These are phyloP conservation scores for Monosporozyma aerobia DNA, from an alignment of 805 yeast species.

Conservation along the genomic window DNA sequence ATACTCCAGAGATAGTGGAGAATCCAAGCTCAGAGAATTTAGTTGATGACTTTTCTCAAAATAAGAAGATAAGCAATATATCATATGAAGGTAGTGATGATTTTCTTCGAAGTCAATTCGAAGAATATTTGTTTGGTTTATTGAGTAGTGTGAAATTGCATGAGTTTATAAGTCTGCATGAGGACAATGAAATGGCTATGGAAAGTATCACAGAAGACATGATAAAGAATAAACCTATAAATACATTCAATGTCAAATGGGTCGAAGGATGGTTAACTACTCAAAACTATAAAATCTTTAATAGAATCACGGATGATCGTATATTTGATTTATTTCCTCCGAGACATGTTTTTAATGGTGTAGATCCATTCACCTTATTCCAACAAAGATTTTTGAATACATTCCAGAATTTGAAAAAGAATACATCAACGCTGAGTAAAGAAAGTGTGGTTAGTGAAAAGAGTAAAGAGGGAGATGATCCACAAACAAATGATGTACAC, in stretches of 20 bases:
- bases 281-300: conserved; percentile 45
- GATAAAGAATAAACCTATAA: conserved; percentile 29
- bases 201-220: conserved; percentile 24
- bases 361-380: conserved; percentile 21
- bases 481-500: background rate
- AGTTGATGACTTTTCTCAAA: conserved; percentile 26
- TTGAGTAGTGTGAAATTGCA: conserved; percentile 63
- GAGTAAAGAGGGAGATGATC: conserved; percentile 1
- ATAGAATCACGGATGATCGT: conserved; percentile 55
- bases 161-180: conserved; percentile 39
- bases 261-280: conserved; percentile 46
- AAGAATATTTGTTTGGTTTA: conserved; percentile 76
- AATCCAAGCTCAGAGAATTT: conserved; percentile 27
- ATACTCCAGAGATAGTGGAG: background rate
- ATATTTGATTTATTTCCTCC: conserved; percentile 55
- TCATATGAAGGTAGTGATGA: conserved; percentile 74
- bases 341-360: conserved; percentile 28
- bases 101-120: conserved; percentile 77
- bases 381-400: conserved; percentile 27
- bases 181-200: conserved; percentile 30
- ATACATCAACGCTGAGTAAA: conserved; percentile 5
- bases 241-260: conserved; percentile 38
- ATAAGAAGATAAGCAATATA: conserved; percentile 33
- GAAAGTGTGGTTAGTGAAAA: conserved; percentile 1
- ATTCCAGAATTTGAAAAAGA: conserved; percentile 25